These are phyloP conservation scores for Petunia hybrid DNA, from an alignment of 305 asterid species.

Conservation along the genomic window DNA sequence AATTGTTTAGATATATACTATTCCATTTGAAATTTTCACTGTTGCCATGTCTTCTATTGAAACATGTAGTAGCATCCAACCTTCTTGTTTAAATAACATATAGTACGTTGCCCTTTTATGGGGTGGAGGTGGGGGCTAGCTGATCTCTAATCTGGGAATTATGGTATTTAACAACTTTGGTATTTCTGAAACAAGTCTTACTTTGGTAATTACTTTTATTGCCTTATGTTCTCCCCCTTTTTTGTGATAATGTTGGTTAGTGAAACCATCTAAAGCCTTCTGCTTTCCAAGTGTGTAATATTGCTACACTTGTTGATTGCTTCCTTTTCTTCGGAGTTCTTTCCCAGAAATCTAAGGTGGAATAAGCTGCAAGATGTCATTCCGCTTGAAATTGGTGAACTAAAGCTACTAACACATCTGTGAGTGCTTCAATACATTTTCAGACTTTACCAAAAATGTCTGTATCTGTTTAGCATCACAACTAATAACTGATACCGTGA, in stretches of 20 bases:
- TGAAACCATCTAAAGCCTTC: background rate
- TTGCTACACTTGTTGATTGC: conserved; percentile 11
- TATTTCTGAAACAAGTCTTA: background rate
- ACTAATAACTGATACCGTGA: conserved; percentile 30
- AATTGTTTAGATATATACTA: background rate
- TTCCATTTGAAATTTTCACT: background rate
- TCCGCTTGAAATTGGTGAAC: conserved; percentile 97
- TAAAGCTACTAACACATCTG: conserved; percentile 93
- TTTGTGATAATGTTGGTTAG: background rate
- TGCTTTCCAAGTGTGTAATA: background rate
- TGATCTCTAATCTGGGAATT: background rate
- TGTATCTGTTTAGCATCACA: background rate
- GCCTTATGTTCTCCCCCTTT: background rate
- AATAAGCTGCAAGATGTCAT: conserved; percentile 91
- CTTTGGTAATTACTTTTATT: conserved; percentile 26
- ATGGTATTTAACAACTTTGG: background rate
- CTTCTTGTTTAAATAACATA: background rate
- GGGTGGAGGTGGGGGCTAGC: background rate
- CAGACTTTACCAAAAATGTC: background rate
- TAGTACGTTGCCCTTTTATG: background rate
- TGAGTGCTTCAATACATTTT: conserved; percentile 45
- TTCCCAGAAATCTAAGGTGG: conserved; percentile 89
- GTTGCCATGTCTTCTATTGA: background rate
- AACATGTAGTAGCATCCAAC: background rate
- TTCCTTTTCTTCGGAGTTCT: conserved; percentile 24